Conservation (phyloP, 2,329 filamentous ascomycete species). For the Helminthosporium solani region DNA sequence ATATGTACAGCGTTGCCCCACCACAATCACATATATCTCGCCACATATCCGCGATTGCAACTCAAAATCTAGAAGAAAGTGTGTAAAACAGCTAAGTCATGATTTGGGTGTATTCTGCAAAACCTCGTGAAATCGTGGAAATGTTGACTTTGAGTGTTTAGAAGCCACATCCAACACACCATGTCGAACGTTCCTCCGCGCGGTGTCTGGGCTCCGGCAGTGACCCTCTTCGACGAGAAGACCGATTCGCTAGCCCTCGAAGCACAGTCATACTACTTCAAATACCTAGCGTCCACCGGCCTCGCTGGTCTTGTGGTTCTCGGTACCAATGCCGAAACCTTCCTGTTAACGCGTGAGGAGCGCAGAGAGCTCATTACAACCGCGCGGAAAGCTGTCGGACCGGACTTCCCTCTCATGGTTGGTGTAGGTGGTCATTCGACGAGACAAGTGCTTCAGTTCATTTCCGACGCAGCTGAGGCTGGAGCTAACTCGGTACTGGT, state of each 20-base stretch:
- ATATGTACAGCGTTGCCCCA: no score
- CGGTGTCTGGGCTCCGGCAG: slow-evolving; percentile 36
- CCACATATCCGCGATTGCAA: no score
- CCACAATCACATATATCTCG: no score
- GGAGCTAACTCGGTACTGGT: slow-evolving; percentile 45
- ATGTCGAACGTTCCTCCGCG: slow-evolving; percentile 18
- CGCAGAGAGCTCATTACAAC: slow-evolving; percentile 40
- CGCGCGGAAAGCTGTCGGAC: slow-evolving; percentile 41
- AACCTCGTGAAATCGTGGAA: no score
- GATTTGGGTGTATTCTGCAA: no score
- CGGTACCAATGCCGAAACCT: slow-evolving; percentile 46
- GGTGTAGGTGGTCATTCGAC: slow-evolving; percentile 44
- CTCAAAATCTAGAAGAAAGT: no score
- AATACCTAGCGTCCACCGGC: slow-evolving; percentile 43
- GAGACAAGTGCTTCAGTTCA: slow-evolving; percentile 43
- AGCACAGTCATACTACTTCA: slow-evolving; percentile 44
- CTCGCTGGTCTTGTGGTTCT: slow-evolving; percentile 47
- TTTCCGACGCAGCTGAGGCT: slow-evolving; percentile 41
- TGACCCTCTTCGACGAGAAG: slow-evolving; percentile 45
- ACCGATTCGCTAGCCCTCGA: slow-evolving; percentile 41
- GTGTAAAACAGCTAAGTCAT: no score
- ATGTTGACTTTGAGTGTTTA: no score
- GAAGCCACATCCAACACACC: not conserved
- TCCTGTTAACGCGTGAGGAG: slow-evolving; percentile 45
- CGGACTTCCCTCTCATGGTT: slow-evolving; percentile 44